phyloP scores from a whole-genome alignment of 139 green algal species.

The Micromonas commoda region DNA sequence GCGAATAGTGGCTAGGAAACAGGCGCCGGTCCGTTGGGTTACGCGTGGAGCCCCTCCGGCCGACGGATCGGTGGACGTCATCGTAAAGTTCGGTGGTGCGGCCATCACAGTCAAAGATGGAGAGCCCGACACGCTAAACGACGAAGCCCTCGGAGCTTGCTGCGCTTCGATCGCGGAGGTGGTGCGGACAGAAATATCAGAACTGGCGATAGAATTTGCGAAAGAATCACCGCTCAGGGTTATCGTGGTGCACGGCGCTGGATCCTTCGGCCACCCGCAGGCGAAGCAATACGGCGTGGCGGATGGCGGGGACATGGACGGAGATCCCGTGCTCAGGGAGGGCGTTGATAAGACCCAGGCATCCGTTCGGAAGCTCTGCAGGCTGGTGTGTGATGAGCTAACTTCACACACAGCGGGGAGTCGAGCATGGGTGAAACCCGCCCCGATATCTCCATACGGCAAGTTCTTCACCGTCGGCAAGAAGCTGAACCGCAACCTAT shows the following conservation, averaged over 20 bases:
- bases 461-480: no score
- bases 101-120: neutral
- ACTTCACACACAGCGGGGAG: no score
- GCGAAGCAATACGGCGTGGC: neutral
- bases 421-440: no score
- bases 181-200: neutral
- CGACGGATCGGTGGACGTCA: neutral
- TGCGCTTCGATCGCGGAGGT: neutral
- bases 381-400: no score
- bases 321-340: neutral
- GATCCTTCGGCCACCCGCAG: neutral
- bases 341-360: neutral
- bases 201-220: neutral
- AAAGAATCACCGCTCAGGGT: neutral
- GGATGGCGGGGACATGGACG: neutral
- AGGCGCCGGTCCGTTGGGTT: no score
- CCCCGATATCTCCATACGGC: no score
- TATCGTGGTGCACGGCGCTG: constrained; percentile 13
- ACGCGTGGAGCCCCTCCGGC: no score
- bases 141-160: neutral
- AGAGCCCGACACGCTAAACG: neutral
- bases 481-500: no score
- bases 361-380: neutral
- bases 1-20: no score
- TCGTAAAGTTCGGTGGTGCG: neutral